These are phyloP conservation scores for Striga hermonthica DNA, from an alignment of 305 asterid genomes.

Conservation along the genomic window DNA sequence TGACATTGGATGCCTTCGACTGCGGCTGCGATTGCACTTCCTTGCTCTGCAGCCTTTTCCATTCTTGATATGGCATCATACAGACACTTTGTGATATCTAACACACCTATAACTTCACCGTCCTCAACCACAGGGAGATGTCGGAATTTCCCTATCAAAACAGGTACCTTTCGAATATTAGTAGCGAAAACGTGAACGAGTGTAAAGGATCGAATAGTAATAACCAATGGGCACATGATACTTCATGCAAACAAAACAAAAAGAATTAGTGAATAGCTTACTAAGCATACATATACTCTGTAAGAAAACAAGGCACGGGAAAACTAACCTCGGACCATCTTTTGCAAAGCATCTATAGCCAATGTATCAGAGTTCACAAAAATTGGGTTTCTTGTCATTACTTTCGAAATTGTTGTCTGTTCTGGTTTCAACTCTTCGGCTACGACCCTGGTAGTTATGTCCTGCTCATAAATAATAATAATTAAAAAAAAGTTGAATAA, in stretches of 20 bases:
- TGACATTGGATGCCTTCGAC: slow-evolving; percentile 99
- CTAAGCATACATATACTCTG: slow-evolving; percentile 23
- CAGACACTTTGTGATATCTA: slow-evolving; percentile 93
- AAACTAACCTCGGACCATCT: slow-evolving; percentile 91
- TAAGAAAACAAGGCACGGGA: slow-evolving; percentile 26
- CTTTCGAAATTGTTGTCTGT: slow-evolving; percentile 74
- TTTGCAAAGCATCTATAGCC: slow-evolving; percentile 96
- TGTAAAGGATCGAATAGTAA: background rate
- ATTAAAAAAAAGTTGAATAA: too few species aligned
- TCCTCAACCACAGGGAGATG: slow-evolving; percentile 99
- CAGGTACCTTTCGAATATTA: slow-evolving; percentile 1
- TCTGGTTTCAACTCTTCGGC: slow-evolving; percentile 96
- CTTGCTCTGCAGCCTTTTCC: slow-evolving; percentile 99
- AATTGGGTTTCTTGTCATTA: slow-evolving; percentile 93
- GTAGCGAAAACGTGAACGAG: slow-evolving; percentile 11
- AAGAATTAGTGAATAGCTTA: slow-evolving; percentile 18
- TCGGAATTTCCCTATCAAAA: slow-evolving; percentile 73
- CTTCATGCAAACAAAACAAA: background rate
- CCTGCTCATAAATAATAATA: slow-evolving; percentile 46
- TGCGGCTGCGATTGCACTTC: slow-evolving; percentile 95
- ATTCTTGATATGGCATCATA: slow-evolving; percentile 96
- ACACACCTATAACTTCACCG: slow-evolving; percentile 92
- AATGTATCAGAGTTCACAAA: slow-evolving; percentile 81
- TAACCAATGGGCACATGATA: background rate
- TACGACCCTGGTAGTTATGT: slow-evolving; percentile 87